Evolutionary conservation across 352 stramenopile genomes (phyloP), one percentile per base, ranked within the genome.

Genomic region (Lagenidium sp.): DNA sequence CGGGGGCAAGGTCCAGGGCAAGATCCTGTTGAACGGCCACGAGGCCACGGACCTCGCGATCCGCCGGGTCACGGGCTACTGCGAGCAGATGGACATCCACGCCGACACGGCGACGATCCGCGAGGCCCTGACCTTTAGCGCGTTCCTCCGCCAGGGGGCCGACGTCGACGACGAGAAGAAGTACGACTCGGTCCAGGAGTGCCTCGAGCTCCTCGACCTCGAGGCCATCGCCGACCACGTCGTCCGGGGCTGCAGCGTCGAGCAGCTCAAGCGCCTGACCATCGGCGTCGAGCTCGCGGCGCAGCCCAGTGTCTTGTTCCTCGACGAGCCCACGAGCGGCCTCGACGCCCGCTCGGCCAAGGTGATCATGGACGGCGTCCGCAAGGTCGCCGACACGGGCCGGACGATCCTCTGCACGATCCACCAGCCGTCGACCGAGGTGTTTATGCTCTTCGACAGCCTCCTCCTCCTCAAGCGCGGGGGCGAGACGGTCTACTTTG

Each of bases 401-500:
- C 48, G 60, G 7, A 81, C 64, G n/a, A 61, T 94, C 11, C 47
- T 94, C 0, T 92, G 85, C 35, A 94, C 78, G 19, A 96, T 96
- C 56, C 85, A 96, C 54, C 85, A 96, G 57, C 85, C 85, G 16
- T 72, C 65, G 7, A 79, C 68, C 5, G 68, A 92, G 32, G 70
- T 94, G 7, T 92, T 94, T 18, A 61, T 71, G 16, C 72, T 73
- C 18, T 89, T 93, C 53, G 78, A 95, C 57, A 67, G 68, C 28
- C 32, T 91, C 3, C 65, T 92, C 30, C 54, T 95, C 0, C 55
- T 95, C 8, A 60, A 74, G 39, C 49, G 50, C 18, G 64, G 60
- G 20, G 63, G 66, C 7, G 39, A 62, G 29, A 64, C 49, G 0
- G 50, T 68, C 0, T 78, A 62, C 52, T 69, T 65, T 42, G 66